Conservation (phyloP, 192 early-diverging fungal species). For the Umbelopsis sp. region DNA sequence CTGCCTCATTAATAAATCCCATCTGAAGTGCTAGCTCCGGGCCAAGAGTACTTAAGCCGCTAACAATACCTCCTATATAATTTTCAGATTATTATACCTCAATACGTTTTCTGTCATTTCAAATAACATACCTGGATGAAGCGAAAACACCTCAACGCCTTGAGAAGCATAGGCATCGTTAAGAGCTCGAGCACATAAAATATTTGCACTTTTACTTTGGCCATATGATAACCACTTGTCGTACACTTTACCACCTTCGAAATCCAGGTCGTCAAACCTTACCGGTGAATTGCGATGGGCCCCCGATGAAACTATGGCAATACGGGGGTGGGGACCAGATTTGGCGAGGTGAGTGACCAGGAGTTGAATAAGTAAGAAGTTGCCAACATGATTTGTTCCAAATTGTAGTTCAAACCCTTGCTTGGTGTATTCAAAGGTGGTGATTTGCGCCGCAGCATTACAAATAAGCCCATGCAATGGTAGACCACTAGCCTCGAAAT, state of each 20-base stretch:
- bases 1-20: background rate
- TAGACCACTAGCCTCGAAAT: slow-evolving; percentile 11
- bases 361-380: slow-evolving; percentile 23
- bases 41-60: background rate
- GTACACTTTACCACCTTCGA: slow-evolving; percentile 3
- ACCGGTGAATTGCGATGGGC: background rate
- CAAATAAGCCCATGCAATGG: slow-evolving; percentile 10
- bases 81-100: background rate
- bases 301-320: background rate
- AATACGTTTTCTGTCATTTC: no score
- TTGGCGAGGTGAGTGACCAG: background rate
- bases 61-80: background rate
- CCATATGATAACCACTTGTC: slow-evolving; percentile 27
- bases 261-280: slow-evolving; percentile 7
- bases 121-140: background rate
- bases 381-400: slow-evolving; percentile 48
- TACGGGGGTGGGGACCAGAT: background rate
- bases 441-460: slow-evolving; percentile 42
- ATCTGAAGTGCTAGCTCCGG: background rate
- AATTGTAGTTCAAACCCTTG: slow-evolving; percentile 55
- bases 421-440: slow-evolving; percentile 37
- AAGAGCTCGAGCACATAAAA: slow-evolving; percentile 41
- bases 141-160: slow-evolving; percentile 18
- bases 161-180: slow-evolving; percentile 7
- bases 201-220: slow-evolving; percentile 52